These are phyloP conservation scores for Kwoniella bestiolae DNA, from an alignment of 768 basidiomycete species.

Conservation along the genomic window DNA sequence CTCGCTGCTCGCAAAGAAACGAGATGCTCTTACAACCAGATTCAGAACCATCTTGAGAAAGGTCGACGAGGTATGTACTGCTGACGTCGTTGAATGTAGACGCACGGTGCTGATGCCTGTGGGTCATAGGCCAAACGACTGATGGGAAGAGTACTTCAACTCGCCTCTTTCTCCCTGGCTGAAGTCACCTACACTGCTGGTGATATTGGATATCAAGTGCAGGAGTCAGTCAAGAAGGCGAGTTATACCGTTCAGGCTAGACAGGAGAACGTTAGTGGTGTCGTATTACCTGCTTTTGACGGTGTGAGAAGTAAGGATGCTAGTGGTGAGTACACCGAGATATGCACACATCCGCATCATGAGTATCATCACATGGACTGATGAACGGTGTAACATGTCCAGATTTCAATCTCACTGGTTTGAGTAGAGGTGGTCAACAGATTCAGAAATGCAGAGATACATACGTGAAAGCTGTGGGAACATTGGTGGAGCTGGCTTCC, in stretches of 20 bases:
- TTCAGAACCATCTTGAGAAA: conserved; percentile 93
- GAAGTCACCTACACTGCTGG: conserved; percentile 95
- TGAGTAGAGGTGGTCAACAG: conserved; percentile 96
- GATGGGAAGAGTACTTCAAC: conserved; percentile 98
- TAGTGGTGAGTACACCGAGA: conserved; percentile 64
- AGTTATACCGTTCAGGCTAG: conserved; percentile 90
- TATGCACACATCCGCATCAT: not conserved
- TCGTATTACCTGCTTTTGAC: conserved; percentile 93
- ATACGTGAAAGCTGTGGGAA: conserved; percentile 96
- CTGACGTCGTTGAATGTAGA: not conserved
- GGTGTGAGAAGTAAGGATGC: conserved; percentile 74
- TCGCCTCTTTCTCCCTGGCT: conserved; percentile 97
- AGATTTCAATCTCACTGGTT: conserved; percentile 97
- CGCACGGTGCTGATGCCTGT: not conserved
- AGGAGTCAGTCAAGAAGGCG: conserved; percentile 89
- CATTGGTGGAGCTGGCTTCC: conserved; percentile 93
- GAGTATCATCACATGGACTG: not conserved
- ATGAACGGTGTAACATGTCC: not conserved
- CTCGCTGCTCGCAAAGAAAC: conserved; percentile 93
- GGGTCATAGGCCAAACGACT: conserved; percentile 84
- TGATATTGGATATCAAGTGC: conserved; percentile 96
- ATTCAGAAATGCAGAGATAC: conserved; percentile 93
- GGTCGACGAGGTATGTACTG: conserved; percentile 83
- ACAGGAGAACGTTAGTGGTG: conserved; percentile 98
- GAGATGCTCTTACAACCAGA: conserved; percentile 91